Evolutionary conservation across 345 rosid genomes (phyloP).

Genomic region (Acer campestre): DNA sequence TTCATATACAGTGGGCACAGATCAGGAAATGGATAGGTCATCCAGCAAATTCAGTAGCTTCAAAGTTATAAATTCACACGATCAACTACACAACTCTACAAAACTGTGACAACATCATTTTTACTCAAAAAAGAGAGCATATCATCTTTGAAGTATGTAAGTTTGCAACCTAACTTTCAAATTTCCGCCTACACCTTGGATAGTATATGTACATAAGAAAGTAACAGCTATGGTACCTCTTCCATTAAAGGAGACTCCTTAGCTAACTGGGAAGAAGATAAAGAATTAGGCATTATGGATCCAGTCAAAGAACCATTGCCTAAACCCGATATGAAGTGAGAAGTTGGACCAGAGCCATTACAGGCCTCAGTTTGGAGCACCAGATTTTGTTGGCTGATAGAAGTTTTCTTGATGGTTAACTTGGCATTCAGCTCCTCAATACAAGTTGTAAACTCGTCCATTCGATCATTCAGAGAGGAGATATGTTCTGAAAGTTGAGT

Average conservation of each 20-base stretch:
- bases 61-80: neutral
- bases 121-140: neutral
- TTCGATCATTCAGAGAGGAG: slow-evolving; percentile 77
- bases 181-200: neutral
- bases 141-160: neutral
- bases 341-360: slow-evolving; percentile 85
- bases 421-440: slow-evolving; percentile 81
- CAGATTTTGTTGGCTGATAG: slow-evolving; percentile 70
- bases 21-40: slow-evolving; percentile 17
- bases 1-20: slow-evolving; percentile 9
- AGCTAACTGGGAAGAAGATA: slow-evolving; percentile 73
- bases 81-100: neutral
- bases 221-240: slow-evolving; percentile 54
- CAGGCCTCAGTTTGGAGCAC: slow-evolving; percentile 62
- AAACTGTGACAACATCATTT: neutral
- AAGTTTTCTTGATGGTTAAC: slow-evolving; percentile 49
- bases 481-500: slow-evolving; percentile 94
- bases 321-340: slow-evolving; percentile 77
- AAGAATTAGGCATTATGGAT: slow-evolving; percentile 69
- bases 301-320: slow-evolving; percentile 77
- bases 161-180: neutral
- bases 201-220: neutral
- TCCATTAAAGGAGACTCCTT: slow-evolving; percentile 80
- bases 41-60: neutral
- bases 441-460: slow-evolving; percentile 81